phyloP scores from a whole-genome alignment of 495 filamentous ascomycete species.

The Penicillium waksmanii region DNA sequence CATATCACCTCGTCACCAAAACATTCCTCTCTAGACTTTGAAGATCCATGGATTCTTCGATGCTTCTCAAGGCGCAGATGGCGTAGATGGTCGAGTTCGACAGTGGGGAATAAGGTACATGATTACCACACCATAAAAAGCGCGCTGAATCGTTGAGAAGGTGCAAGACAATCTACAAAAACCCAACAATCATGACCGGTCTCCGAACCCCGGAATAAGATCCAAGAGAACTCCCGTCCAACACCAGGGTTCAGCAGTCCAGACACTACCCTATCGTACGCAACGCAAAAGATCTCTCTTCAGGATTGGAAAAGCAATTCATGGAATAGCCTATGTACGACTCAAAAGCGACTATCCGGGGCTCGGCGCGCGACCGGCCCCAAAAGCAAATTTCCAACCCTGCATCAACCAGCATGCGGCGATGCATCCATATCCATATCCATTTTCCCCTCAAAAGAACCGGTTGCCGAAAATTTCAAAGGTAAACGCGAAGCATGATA shows the following conservation, averaged over 20 bases:
- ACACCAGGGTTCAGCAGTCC: background rate
- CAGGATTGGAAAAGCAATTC: slow-evolving; percentile 37
- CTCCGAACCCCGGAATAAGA: background rate
- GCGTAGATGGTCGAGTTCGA: too few relatives aligned
- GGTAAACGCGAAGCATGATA: slow-evolving; percentile 38
- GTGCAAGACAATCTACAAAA: too few relatives aligned
- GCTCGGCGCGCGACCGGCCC: slow-evolving; percentile 12
- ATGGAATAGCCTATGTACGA: slow-evolving; percentile 39
- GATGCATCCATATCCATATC: slow-evolving; percentile 26
- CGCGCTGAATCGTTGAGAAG: too few relatives aligned
- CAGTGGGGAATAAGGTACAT: too few relatives aligned
- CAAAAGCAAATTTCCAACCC: slow-evolving; percentile 24
- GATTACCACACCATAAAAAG: too few relatives aligned
- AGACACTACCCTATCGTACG: background rate
- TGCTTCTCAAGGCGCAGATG: too few relatives aligned
- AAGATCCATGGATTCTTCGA: too few relatives aligned
- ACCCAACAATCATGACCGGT: too few relatives aligned
- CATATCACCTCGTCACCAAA: background rate
- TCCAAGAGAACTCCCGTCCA: background rate
- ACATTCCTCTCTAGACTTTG: background rate
- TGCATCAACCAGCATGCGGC: slow-evolving; percentile 27
- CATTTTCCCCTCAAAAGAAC: slow-evolving; percentile 28
- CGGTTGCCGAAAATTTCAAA: slow-evolving; percentile 37
- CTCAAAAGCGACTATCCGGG: slow-evolving; percentile 29
- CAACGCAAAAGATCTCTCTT: slow-evolving; percentile 24